phyloP scores from a whole-genome alignment of 257 asterid genomes.

The Capsicum chinense region DNA sequence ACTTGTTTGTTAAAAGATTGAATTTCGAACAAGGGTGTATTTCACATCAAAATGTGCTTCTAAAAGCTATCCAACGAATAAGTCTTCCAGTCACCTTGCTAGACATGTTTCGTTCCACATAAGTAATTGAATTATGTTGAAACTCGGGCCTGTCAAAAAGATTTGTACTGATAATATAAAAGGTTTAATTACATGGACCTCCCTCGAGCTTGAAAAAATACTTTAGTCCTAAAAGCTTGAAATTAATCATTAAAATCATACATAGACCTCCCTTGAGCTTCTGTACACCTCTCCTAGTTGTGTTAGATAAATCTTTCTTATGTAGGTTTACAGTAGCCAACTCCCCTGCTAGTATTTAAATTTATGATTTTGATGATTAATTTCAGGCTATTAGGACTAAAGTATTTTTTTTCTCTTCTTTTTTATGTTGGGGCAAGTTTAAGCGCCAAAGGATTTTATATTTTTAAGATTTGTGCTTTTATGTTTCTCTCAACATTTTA shows the following conservation, averaged over 20 bases:
- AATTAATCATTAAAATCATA: too few relatives aligned
- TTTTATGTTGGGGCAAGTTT: too few relatives aligned
- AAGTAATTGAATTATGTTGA: neutral
- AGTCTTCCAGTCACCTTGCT: neutral
- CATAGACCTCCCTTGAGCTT: neutral
- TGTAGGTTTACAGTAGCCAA: neutral
- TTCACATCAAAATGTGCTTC: neutral
- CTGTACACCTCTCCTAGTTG: neutral
- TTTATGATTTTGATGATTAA: too few relatives aligned
- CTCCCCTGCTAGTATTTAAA: neutral
- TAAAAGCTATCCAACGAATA: neutral
- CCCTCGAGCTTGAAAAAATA: neutral
- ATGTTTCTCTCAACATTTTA: neutral
- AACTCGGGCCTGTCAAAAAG: conserved; percentile 9
- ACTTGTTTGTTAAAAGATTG: neutral
- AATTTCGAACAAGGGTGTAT: neutral
- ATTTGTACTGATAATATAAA: neutral
- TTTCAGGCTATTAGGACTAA: neutral
- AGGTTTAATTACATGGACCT: neutral
- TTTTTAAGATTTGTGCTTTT: neutral
- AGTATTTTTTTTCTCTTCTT: too few relatives aligned
- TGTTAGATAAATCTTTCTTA: neutral
- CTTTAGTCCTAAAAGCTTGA: too few relatives aligned
- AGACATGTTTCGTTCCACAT: neutral
- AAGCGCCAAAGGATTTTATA: neutral